phyloP scores from a whole-genome alignment of 257 asterid species.

The Lantana camara region DNA sequence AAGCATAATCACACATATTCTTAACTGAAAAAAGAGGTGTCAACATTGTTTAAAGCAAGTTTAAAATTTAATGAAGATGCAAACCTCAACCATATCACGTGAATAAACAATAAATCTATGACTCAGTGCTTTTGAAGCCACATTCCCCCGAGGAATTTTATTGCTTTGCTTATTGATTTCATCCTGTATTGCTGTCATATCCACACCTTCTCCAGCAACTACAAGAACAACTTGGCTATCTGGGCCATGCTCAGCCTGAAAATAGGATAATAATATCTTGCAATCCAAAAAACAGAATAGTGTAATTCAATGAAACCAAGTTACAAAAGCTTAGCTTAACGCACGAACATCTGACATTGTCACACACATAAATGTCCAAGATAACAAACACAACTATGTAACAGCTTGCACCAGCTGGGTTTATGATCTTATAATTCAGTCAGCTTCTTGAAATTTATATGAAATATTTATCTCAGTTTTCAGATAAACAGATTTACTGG shows the following conservation, averaged over 20 bases:
- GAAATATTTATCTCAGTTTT: constrained; percentile 3
- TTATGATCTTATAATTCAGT: too few relatives aligned
- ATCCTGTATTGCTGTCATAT: constrained; percentile 62
- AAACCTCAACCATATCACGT: constrained; percentile 87
- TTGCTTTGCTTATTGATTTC: constrained; percentile 80
- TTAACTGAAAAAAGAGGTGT: not conserved
- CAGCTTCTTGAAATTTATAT: not conserved
- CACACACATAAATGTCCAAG: constrained; percentile 3
- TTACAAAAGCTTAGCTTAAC: not conserved
- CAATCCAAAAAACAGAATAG: constrained; percentile 3
- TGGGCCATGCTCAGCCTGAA: constrained; percentile 99
- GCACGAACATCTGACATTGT: not conserved
- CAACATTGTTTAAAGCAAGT: not conserved
- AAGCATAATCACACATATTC: not conserved
- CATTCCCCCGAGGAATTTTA: constrained; percentile 82
- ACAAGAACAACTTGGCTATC: constrained; percentile 99
- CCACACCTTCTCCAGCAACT: constrained; percentile 82
- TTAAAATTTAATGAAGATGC: constrained; percentile 28
- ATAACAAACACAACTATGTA: not conserved
- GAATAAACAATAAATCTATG: constrained; percentile 91
- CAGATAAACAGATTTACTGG: not conserved
- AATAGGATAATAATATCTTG: constrained; percentile 25
- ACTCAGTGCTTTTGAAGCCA: constrained; percentile 83
- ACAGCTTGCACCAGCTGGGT: too few relatives aligned
- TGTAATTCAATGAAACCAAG: not conserved